Conservation (phyloP, 495 filamentous ascomycete species). For the Chaetomium fimeti region DNA sequence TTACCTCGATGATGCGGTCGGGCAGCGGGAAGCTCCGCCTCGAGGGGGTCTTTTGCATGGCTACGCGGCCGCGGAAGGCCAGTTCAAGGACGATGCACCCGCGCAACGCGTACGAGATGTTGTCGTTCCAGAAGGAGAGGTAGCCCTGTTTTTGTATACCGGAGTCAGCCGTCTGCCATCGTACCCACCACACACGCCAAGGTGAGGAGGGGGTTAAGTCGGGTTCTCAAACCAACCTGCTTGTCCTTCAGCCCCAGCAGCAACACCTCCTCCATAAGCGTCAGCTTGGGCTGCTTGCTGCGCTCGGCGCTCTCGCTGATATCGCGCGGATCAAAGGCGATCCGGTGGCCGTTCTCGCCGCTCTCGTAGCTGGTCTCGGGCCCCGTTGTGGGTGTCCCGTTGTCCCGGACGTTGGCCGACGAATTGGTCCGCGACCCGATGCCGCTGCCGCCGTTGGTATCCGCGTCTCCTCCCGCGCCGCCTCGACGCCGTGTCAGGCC, state of each 20-base stretch:
- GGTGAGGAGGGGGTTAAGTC: not conserved
- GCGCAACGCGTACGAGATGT: constrained; percentile 95
- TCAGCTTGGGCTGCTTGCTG: constrained; percentile 96
- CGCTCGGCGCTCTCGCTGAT: constrained; percentile 96
- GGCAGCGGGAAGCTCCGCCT: constrained; percentile 87
- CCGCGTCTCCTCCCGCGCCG: constrained; percentile 32
- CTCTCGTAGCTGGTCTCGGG: constrained; percentile 91
- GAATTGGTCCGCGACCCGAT: constrained; percentile 42
- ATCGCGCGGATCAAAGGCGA: constrained; percentile 95
- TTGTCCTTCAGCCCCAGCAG: constrained; percentile 96
- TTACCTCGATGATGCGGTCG: constrained; percentile 90
- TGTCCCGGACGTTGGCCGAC: constrained; percentile 52
- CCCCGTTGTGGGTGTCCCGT: constrained; percentile 38
- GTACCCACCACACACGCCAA: not conserved
- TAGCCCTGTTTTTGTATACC: constrained; percentile 63
- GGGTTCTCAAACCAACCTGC: constrained; percentile 60
- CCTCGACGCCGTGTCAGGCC: constrained; percentile 41
- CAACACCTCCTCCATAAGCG: constrained; percentile 96
- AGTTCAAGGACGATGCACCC: constrained; percentile 98
- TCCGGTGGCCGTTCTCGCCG: constrained; percentile 96
- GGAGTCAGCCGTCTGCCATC: constrained; percentile 15
- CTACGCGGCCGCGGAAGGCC: constrained; percentile 91
- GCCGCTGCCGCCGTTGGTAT: constrained; percentile 34
- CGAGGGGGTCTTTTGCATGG: constrained; percentile 97
- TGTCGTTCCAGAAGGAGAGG: constrained; percentile 99